Evolutionary conservation across 1,284 basidiomycete genomes (phyloP).

Genomic region (Cerrena zonata): DNA sequence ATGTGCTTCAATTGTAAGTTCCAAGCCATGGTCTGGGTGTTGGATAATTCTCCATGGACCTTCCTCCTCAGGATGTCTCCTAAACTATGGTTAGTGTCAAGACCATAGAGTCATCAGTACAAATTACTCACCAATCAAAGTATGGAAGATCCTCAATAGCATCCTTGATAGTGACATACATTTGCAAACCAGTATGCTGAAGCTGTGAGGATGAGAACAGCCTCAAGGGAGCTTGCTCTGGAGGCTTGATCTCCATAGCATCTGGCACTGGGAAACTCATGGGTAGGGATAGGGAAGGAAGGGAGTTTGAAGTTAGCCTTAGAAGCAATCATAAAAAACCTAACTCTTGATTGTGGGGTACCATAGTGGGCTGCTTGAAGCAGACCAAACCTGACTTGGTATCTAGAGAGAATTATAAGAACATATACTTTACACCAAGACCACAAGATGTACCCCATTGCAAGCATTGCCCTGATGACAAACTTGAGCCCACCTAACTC

Average conservation of each 20-base stretch:
- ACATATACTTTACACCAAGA: background rate
- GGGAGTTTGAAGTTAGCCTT: constrained; percentile 48
- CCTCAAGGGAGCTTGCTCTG: constrained; percentile 32
- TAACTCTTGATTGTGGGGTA: constrained; percentile 59
- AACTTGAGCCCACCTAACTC: constrained; percentile 65
- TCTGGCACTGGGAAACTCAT: constrained; percentile 49
- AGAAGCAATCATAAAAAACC: constrained; percentile 69
- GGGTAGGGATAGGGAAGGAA: constrained; percentile 61
- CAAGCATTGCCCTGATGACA: constrained; percentile 48
- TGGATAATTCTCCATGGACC: background rate
- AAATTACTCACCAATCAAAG: constrained; percentile 57
- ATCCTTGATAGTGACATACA: constrained; percentile 59
- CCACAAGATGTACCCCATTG: constrained; percentile 47
- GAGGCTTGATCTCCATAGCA: constrained; percentile 43
- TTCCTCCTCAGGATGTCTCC: constrained; percentile 36
- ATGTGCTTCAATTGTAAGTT: constrained; percentile 20
- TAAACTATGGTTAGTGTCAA: constrained; percentile 25
- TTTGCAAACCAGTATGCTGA: no score
- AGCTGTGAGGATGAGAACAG: no score
- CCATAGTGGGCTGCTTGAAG: constrained; percentile 72
- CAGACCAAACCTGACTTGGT: constrained; percentile 58
- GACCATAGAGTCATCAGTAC: background rate
- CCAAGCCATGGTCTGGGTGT: constrained; percentile 5
- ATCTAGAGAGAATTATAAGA: constrained; percentile 35
- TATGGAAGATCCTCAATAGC: constrained; percentile 63